Conservation (phyloP, 2,329 filamentous ascomycete species). For the Aspergillus persii region DNA sequence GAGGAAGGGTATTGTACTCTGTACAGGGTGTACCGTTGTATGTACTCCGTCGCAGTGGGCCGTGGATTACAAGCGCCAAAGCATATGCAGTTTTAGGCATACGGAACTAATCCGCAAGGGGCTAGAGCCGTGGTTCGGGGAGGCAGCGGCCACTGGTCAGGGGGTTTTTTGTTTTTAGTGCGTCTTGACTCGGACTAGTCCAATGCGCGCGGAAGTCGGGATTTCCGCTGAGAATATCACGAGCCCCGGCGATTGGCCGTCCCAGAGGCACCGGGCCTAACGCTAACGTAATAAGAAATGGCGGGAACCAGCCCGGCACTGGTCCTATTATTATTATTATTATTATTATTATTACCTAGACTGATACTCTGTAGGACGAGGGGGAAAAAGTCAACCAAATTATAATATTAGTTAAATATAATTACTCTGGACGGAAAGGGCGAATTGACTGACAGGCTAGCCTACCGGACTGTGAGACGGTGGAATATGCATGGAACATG, state of each 20-base stretch:
- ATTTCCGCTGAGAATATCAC: conserved; percentile 20
- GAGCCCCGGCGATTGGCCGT: conserved; percentile 11
- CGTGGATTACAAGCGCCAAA: neutral
- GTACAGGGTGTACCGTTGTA: no score
- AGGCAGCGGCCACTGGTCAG: conserved; percentile 7
- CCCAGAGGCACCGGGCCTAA: neutral
- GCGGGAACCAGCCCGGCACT: conserved; percentile 9
- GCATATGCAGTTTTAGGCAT: conserved; percentile 20
- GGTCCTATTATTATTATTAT: neutral
- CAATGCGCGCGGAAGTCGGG: conserved; percentile 18
- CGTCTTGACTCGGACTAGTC: neutral
- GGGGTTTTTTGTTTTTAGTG: neutral
- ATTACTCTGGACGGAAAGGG: neutral
- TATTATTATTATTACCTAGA: no score
- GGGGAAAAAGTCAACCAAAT: no score
- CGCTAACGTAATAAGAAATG: conserved; percentile 18
- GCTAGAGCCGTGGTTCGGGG: conserved; percentile 19
- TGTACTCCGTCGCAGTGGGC: no score
- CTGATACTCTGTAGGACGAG: no score
- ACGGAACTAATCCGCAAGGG: conserved; percentile 9
- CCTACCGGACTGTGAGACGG: conserved; percentile 22
- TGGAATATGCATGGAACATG: conserved; percentile 41
- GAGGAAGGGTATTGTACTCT: no score
- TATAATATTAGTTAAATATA: neutral
- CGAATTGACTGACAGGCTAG: neutral